These are phyloP conservation scores for Hortiboletus campestris DNA, from an alignment of 768 basidiomycete genomes.

Conservation along the genomic window DNA sequence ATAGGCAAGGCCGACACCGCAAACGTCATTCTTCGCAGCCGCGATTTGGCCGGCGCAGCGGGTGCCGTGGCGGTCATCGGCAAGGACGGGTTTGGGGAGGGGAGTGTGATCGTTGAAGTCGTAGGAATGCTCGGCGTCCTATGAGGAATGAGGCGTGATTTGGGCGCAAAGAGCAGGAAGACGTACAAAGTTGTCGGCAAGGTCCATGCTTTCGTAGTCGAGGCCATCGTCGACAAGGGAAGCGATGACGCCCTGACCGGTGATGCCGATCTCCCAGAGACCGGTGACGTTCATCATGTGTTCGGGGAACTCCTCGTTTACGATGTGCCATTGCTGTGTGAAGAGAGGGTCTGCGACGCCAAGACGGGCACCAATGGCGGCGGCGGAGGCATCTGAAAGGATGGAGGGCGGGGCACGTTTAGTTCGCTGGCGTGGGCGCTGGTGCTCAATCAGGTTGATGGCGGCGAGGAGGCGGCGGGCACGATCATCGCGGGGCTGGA, in stretches of 20 bases:
- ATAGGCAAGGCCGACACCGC: slow-evolving; percentile 94
- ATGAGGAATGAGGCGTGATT: neutral
- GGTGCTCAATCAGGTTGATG: slow-evolving; percentile 59
- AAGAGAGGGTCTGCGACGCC: slow-evolving; percentile 83
- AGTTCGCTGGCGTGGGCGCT: slow-evolving; percentile 61
- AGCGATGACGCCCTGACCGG: slow-evolving; percentile 81
- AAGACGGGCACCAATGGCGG: slow-evolving; percentile 55
- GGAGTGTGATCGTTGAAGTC: slow-evolving; percentile 94
- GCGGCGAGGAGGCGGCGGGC: slow-evolving; percentile 51
- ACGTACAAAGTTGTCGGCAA: slow-evolving; percentile 90
- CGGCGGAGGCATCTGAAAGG: slow-evolving; percentile 36
- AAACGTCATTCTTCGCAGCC: slow-evolving; percentile 87
- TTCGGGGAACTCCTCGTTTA: slow-evolving; percentile 80
- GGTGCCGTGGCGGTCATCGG: slow-evolving; percentile 95
- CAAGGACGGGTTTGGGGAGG: slow-evolving; percentile 82
- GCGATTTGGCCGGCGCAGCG: slow-evolving; percentile 97
- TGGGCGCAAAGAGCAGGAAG: neutral
- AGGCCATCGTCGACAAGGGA: slow-evolving; percentile 95
- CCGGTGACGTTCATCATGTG: slow-evolving; percentile 91
- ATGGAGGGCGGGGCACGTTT: slow-evolving; percentile 74
- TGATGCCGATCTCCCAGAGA: slow-evolving; percentile 89
- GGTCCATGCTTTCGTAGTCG: slow-evolving; percentile 84
- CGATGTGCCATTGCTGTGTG: slow-evolving; percentile 87
- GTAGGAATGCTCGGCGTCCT: slow-evolving; percentile 87
- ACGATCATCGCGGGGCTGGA: slow-evolving; percentile 37